A percentile compares a stretch with the other conserved stretches of the same genome.
phyloP scores from a whole-genome alignment of 805 yeast species.

The Kuraishia borneana region DNA sequence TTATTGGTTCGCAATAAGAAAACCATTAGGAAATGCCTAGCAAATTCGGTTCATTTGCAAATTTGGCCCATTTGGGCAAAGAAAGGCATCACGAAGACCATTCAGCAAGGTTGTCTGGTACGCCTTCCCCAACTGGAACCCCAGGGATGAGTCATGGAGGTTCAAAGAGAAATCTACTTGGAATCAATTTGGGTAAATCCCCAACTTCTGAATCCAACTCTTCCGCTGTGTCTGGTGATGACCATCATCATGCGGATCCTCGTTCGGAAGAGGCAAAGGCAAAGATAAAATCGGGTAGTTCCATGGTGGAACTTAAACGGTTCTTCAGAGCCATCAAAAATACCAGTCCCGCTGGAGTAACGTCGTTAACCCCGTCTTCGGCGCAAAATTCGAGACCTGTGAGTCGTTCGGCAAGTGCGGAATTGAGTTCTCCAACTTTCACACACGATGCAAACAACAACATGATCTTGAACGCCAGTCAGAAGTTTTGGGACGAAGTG shows the following conservation, averaged over 20 bases:
- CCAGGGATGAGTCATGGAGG: neutral
- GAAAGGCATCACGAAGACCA: neutral
- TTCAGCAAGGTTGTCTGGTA: neutral
- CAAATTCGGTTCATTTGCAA: slow-evolving; percentile 1
- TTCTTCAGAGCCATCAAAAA: slow-evolving; percentile 50
- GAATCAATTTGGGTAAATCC: slow-evolving; percentile 16
- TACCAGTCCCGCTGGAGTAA: slow-evolving; percentile 7
- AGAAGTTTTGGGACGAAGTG: slow-evolving; percentile 31
- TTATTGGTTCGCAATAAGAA: too few relatives aligned
- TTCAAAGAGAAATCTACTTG: slow-evolving; percentile 13
- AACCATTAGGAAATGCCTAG: neutral
- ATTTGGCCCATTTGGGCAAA: slow-evolving; percentile 1
- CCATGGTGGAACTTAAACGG: slow-evolving; percentile 65
- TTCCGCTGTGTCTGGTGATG: slow-evolving; percentile 14
- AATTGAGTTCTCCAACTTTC: slow-evolving; percentile 20
- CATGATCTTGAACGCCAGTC: slow-evolving; percentile 25
- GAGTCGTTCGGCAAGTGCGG: slow-evolving; percentile 11
- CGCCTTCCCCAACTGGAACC: neutral
- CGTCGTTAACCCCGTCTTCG: slow-evolving; percentile 4
- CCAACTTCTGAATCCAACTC: slow-evolving; percentile 17
- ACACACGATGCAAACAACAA: slow-evolving; percentile 27
- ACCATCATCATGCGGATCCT: neutral
- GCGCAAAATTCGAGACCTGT: slow-evolving; percentile 21
- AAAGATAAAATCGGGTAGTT: slow-evolving; percentile 9
- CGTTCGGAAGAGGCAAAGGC: neutral